Conservation (phyloP, 73 alveolate species). For the Uronychia setigera region DNA sequence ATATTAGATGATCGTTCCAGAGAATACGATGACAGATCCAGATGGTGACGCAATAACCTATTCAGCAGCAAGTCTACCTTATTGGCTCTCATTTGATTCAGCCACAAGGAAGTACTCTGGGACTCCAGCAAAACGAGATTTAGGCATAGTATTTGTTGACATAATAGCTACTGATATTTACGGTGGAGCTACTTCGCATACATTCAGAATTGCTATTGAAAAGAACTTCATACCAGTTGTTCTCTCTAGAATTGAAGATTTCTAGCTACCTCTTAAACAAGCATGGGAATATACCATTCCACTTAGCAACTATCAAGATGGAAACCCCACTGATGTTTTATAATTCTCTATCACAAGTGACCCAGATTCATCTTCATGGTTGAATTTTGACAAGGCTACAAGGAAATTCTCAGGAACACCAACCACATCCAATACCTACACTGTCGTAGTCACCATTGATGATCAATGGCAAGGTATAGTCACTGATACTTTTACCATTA, state of each 20-base stretch:
- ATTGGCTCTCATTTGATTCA: background rate
- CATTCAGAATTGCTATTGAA: background rate
- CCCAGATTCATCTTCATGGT: background rate
- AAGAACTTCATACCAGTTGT: background rate
- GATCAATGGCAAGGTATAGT: background rate
- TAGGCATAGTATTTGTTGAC: background rate
- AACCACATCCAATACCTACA: background rate
- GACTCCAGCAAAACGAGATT: conserved; percentile 2
- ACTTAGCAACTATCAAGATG: background rate
- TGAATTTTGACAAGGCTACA: background rate
- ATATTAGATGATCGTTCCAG: background rate
- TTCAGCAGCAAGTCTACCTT: background rate
- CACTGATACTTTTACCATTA: background rate
- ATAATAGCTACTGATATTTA: conserved; percentile 6
- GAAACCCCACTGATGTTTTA: background rate
- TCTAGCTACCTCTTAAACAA: background rate
- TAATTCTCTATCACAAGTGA: background rate
- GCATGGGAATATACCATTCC: background rate
- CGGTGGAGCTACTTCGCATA: conserved; percentile 17
- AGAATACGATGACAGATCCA: conserved; percentile 4
- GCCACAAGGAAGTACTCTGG: conserved; percentile 9
- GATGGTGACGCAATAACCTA: conserved; percentile 19
- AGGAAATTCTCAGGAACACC: background rate
- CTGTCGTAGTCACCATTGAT: background rate
- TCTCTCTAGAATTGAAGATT: background rate